Base-by-base conservation (phyloP, 176 grass and related monocot genomes). In the Ananas comosus region DNA sequence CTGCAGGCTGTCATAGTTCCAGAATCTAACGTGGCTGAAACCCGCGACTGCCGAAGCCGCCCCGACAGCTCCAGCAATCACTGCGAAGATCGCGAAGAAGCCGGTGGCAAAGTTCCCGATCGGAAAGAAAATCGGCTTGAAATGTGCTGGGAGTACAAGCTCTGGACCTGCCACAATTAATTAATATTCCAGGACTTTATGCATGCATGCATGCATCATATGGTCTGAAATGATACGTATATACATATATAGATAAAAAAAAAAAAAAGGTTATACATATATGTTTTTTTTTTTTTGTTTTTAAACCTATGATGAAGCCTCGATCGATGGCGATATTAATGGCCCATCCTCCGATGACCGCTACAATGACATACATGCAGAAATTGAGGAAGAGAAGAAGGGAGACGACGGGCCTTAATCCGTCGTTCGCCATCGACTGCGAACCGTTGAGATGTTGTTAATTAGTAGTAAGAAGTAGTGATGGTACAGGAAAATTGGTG, bases 291-390 rank as follows among this genome's bases (percentile, higher is more conserved):
- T 10, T 3, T 17, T n/a, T n/a, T n/a, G n/a, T n/a, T n/a, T n/a
- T n/a, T n/a, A n/a, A n/a, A 91, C 89, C 93, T 64, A 97, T 82
- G 66, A 90, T 90, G 79, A 97, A 97, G n/a, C 86, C 93, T 14
- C 16, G 71, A 51, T 97, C 74, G 13, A 92, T 90, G 28, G 84
- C 57, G 9, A 69, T 11, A 64, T 90, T 85, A 21, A 92, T 78
- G 11, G 89, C 93, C 93, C 93, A 97, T 13, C 93, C 93, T 67
- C 84, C 86, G 50, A 97, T 83, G 67, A 76, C 22, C 23, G 80
- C 75, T n/a, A 92, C 67, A 71, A 97, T 80, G 67, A 77, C 50
- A 70, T 85, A 90, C 89, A 97, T 85, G 84, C 82, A 83, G 16
- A 90, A 73, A 66, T 92, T 97, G 29, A 92, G 77, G 25, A 88